A percentile compares a stretch with the other conserved stretches of the same genome.
Conservation (phyloP, 2,329 filamentous ascomycete species). For the Scytalidium lignicola region DNA sequence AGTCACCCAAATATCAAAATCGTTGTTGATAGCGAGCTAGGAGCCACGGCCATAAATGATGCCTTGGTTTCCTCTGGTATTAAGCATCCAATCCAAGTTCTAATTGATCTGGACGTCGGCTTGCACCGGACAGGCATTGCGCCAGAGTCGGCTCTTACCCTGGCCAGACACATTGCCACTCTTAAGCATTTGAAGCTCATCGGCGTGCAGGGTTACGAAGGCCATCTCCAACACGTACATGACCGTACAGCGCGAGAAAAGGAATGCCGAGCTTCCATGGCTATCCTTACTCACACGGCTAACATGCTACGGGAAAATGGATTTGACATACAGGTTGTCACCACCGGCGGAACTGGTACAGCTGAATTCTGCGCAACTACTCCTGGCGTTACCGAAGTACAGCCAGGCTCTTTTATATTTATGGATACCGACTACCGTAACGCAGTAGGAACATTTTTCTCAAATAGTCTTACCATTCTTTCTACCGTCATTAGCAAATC, state of each 20-base stretch:
- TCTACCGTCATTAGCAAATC: constrained; percentile 41
- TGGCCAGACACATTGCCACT: constrained; percentile 34
- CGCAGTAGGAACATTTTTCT: constrained; percentile 43
- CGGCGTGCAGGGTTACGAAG: constrained; percentile 48
- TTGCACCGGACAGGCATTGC: constrained; percentile 44
- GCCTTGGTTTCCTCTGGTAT: constrained; percentile 33
- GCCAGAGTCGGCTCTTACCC: constrained; percentile 33
- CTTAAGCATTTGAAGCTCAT: constrained; percentile 37
- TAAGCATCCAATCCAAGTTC: constrained; percentile 32
- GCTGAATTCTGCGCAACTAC: constrained; percentile 47
- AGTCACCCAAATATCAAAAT: constrained; percentile 35
- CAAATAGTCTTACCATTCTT: constrained; percentile 43
- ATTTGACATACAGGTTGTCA: constrained; percentile 42
- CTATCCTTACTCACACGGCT: constrained; percentile 37
- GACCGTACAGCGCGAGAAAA: constrained; percentile 34
- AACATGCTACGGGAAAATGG: constrained; percentile 35
- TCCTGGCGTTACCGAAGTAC: constrained; percentile 46
- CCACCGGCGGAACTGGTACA: constrained; percentile 47
- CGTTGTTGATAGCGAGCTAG: constrained; percentile 42
- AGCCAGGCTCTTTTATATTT: constrained; percentile 51
- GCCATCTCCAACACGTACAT: constrained; percentile 48
- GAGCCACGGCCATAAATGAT: constrained; percentile 39
- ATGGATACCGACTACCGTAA: constrained; percentile 54
- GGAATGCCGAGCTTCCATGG: constrained; percentile 41
- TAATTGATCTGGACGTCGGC: constrained; percentile 47